phyloP scores from a whole-genome alignment of 2,329 filamentous ascomycete genomes.

The Exophiala alcalophila region DNA sequence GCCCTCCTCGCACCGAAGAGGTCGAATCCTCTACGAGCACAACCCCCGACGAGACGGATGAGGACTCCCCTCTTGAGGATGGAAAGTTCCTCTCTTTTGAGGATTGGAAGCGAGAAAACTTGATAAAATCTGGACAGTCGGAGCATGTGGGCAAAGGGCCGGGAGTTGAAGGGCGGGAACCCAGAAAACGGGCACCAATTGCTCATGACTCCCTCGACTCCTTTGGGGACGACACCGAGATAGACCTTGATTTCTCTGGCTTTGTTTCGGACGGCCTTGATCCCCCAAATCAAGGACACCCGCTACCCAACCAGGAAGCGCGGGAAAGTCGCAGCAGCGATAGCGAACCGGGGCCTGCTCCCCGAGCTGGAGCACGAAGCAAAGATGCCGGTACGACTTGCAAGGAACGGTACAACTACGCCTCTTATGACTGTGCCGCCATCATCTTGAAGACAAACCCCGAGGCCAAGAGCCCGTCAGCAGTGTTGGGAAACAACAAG shows the following conservation, averaged over 20 bases:
- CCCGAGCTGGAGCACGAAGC: slow-evolving; percentile 62
- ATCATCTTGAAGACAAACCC: slow-evolving; percentile 87
- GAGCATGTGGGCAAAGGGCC: slow-evolving; percentile 59
- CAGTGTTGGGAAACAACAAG: slow-evolving; percentile 92
- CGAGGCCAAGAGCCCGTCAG: slow-evolving; percentile 81
- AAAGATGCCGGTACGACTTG: slow-evolving; percentile 96
- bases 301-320: slow-evolving; percentile 30
- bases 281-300: slow-evolving; percentile 19
- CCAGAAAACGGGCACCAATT: slow-evolving; percentile 50
- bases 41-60: slow-evolving; percentile 41
- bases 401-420: slow-evolving; percentile 96
- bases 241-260: slow-evolving; percentile 67
- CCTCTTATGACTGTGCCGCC: slow-evolving; percentile 94
- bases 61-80: slow-evolving; percentile 67
- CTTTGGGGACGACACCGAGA: slow-evolving; percentile 84
- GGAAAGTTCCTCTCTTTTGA: slow-evolving; percentile 93
- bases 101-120: slow-evolving; percentile 94
- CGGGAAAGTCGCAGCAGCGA: slow-evolving; percentile 43
- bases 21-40: slow-evolving; percentile 1
- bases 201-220: slow-evolving; percentile 70
- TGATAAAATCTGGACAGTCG: slow-evolving; percentile 79
- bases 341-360: slow-evolving; percentile 45
- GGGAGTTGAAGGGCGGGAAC: slow-evolving; percentile 38
- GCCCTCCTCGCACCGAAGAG: background rate
- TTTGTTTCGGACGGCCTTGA: slow-evolving; percentile 52